Evolutionary conservation across 2,329 filamentous ascomycete genomes (phyloP).

Genomic region (Phialocephala sp.): DNA sequence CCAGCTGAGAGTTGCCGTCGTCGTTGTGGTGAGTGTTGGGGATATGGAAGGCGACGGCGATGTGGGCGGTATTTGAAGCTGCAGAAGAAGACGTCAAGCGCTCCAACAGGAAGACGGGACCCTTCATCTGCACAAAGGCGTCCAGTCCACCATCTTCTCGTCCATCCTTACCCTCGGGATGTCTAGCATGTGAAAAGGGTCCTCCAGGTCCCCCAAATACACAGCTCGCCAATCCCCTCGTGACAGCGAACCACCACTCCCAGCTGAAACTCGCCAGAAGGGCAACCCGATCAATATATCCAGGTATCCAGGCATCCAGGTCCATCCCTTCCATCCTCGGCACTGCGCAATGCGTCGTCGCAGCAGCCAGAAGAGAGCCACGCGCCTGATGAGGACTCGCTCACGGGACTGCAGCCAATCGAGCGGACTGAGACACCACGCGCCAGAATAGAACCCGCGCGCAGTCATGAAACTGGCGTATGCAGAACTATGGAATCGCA

Average conservation of each 20-base stretch:
- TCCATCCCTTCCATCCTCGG: neutral
- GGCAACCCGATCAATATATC: neutral
- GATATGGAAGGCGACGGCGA: neutral
- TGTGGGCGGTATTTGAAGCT: neutral
- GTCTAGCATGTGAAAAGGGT: neutral
- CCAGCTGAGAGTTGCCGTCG: neutral
- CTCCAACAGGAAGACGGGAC: neutral
- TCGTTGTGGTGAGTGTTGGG: too few species aligned
- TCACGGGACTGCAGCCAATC: neutral
- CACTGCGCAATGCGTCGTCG: neutral
- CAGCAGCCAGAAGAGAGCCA: neutral
- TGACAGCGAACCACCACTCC: neutral
- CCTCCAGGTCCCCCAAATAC: neutral
- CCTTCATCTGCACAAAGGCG: neutral
- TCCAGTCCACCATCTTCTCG: neutral
- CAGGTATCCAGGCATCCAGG: neutral
- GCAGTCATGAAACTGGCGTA: neutral
- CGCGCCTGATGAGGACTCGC: neutral
- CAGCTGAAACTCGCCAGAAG: constrained; percentile 10
- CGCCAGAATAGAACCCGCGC: constrained; percentile 1
- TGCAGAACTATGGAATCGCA: neutral
- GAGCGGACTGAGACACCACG: neutral
- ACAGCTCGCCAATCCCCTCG: constrained; percentile 8
- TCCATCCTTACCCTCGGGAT: neutral
- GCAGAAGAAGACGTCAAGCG: neutral